Evolutionary conservation across 805 yeast genomes (phyloP).

Genomic region (Cephaloascus fragrans): DNA sequence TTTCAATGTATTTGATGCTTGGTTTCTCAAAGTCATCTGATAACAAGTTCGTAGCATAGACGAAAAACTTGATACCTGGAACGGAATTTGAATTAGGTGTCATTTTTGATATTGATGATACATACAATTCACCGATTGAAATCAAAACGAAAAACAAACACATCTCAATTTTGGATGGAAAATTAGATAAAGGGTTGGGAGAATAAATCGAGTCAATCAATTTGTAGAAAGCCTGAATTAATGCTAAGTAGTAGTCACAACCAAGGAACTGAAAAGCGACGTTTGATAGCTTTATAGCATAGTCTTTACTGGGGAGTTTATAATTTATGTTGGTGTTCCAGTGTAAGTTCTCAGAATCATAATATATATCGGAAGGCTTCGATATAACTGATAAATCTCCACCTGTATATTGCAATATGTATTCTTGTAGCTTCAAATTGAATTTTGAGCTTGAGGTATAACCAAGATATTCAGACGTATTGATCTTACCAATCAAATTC

Average conservation of each 20-base stretch:
- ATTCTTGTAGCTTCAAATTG: conserved; percentile 4
- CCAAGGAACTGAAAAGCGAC: conserved; percentile 3
- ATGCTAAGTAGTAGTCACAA: conserved; percentile 2
- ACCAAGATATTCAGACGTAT: conserved; percentile 3
- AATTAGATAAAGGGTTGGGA: background rate
- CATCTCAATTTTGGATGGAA: conserved; percentile 1
- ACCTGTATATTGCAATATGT: conserved; percentile 1
- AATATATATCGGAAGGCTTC: background rate
- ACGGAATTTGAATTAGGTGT: too few relatives aligned
- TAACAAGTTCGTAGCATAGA: conserved; percentile 1
- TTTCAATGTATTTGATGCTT: conserved; percentile 3
- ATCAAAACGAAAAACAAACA: conserved; percentile 5
- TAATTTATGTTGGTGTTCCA: conserved; percentile 1
- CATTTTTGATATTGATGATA: background rate
- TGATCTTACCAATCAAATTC: background rate
- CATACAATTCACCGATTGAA: conserved; percentile 4
- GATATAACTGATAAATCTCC: conserved; percentile 1
- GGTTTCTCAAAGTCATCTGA: conserved; percentile 3
- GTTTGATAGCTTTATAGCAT: conserved; percentile 1
- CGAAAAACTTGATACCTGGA: conserved; percentile 3
- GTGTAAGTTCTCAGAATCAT: conserved; percentile 1
- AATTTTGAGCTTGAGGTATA: conserved; percentile 5
- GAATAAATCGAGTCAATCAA: conserved; percentile 2
- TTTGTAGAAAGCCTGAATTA: conserved; percentile 1
- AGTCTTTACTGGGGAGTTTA: conserved; percentile 1